These are phyloP conservation scores for Pyrenophora seminiperda DNA, from an alignment of 2,329 filamentous ascomycete genomes.

Conservation along the genomic window DNA sequence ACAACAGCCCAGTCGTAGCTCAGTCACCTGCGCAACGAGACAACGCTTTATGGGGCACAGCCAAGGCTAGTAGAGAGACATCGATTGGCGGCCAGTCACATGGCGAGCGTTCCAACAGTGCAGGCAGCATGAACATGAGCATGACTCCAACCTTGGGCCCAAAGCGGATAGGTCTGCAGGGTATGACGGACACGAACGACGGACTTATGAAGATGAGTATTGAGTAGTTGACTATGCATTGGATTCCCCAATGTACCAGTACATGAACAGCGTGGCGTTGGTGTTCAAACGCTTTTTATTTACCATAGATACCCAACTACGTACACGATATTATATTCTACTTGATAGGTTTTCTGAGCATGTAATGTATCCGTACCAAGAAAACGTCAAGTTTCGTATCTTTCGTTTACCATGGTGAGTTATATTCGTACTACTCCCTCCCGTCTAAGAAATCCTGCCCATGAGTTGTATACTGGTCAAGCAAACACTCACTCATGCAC, in stretches of 20 bases:
- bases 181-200: conserved; percentile 95
- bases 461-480: no score
- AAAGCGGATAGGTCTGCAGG: conserved; percentile 68
- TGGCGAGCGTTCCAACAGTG: conserved; percentile 55
- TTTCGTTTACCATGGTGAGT: no score
- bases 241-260: background rate
- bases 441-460: no score
- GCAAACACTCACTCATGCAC: no score
- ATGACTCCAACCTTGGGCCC: conserved; percentile 50
- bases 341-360: no score
- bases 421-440: background rate
- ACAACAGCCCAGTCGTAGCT: conserved; percentile 81
- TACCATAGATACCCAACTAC: conserved; percentile 20
- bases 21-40: conserved; percentile 82
- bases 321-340: no score
- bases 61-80: conserved; percentile 65
- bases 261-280: conserved; percentile 1
- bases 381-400: no score
- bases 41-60: conserved; percentile 71
- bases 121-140: conserved; percentile 58
- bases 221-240: conserved; percentile 59
- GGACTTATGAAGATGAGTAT: conserved; percentile 97
- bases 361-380: background rate
- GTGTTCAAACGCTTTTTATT: conserved; percentile 3
- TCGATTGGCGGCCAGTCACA: conserved; percentile 58